These are phyloP conservation scores for Aurantiochytrium sp. DNA, from an alignment of 108 stramenopile genomes.

Conservation along the genomic window DNA sequence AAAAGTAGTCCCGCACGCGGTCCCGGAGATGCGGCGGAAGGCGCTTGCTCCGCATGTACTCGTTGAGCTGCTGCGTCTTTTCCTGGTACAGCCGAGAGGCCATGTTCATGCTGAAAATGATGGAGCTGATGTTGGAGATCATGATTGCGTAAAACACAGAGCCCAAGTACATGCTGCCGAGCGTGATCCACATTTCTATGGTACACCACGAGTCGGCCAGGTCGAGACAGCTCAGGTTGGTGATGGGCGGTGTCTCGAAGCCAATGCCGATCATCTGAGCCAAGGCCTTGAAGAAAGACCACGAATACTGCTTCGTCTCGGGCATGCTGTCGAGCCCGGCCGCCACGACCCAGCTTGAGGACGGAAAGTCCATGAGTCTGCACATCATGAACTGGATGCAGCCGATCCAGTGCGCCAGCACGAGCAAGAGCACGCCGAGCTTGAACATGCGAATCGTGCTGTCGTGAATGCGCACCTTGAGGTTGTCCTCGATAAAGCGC, in stretches of 20 bases:
- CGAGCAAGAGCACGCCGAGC: constrained; percentile 43
- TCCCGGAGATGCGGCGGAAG: constrained; percentile 59
- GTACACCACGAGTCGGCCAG: constrained; percentile 54
- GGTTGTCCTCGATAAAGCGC: constrained; percentile 52
- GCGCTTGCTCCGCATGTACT: constrained; percentile 65
- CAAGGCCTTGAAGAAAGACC: constrained; percentile 65
- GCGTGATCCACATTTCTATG: constrained; percentile 63
- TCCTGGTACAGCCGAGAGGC: constrained; percentile 62
- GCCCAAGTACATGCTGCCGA: constrained; percentile 59
- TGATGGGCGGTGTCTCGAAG: constrained; percentile 64
- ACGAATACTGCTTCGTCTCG: constrained; percentile 54
- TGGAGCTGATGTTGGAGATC: constrained; percentile 60
- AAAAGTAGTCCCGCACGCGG: constrained; percentile 63
- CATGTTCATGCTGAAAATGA: constrained; percentile 58
- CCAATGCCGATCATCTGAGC: constrained; percentile 71
- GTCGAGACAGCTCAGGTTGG: constrained; percentile 55
- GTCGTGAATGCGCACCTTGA: constrained; percentile 58
- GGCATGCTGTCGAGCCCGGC: constrained; percentile 45
- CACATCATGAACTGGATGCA: constrained; percentile 63
- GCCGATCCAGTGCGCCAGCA: constrained; percentile 66
- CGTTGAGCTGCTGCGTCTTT: constrained; percentile 55
- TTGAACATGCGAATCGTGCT: constrained; percentile 55
- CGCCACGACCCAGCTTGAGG: constrained; percentile 58
- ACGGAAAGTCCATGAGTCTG: constrained; percentile 56
- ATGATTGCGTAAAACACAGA: constrained; percentile 64